phyloP scores from a whole-genome alignment of 179 eudicot species.

The Pouteria campechiana region DNA sequence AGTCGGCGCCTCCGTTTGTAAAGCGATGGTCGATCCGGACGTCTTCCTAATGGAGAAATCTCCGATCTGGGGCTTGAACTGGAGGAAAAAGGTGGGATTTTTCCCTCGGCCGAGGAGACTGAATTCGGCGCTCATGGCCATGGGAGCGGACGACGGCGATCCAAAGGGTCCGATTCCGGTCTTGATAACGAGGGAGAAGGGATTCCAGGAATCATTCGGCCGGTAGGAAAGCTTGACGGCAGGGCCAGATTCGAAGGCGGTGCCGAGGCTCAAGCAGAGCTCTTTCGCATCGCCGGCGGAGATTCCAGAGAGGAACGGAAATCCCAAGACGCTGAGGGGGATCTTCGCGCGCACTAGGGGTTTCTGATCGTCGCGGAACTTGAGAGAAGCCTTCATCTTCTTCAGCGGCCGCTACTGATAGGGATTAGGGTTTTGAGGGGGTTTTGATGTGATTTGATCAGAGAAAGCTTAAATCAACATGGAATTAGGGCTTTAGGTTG shows the following conservation, averaged over 20 bases:
- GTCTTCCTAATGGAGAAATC: slow-evolving; percentile 57
- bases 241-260: slow-evolving; percentile 71
- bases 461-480: too few species aligned
- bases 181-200: slow-evolving; percentile 52
- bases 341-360: slow-evolving; percentile 64
- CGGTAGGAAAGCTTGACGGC: slow-evolving; percentile 56
- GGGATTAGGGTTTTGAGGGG: too few species aligned
- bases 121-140: slow-evolving; percentile 77
- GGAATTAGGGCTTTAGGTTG: too few species aligned
- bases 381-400: slow-evolving; percentile 75
- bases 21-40: slow-evolving; percentile 32
- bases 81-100: slow-evolving; percentile 52
- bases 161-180: slow-evolving; percentile 67
- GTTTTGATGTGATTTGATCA: slow-evolving; percentile 1
- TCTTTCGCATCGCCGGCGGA: slow-evolving; percentile 66
- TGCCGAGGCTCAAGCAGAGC: slow-evolving; percentile 36
- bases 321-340: slow-evolving; percentile 46
- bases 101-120: slow-evolving; percentile 20
- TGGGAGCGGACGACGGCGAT: slow-evolving; percentile 51
- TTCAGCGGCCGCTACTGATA: not conserved
- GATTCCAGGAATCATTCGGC: slow-evolving; percentile 63
- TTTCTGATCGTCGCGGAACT: slow-evolving; percentile 68
- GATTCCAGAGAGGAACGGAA: slow-evolving; percentile 63
- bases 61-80: slow-evolving; percentile 63
- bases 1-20: slow-evolving; percentile 2